A percentile compares a stretch with the other conserved stretches of the same genome.
phyloP scores from a whole-genome alignment of 768 basidiomycete genomes.

The Pleurotus sapidus region DNA sequence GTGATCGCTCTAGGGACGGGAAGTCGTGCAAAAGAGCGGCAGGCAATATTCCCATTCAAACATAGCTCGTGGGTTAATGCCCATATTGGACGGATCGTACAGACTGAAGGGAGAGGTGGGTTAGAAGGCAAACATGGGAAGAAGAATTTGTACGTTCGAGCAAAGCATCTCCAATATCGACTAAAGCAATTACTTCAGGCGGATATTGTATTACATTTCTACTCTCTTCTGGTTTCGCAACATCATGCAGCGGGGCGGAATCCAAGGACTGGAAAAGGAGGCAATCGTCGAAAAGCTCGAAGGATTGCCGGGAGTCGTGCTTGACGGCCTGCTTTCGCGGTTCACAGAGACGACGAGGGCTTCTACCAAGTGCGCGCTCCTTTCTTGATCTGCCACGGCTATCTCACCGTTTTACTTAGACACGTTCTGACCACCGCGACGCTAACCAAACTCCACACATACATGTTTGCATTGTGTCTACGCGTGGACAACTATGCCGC shows the following conservation, averaged over 20 bases:
- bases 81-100: constrained; percentile 43
- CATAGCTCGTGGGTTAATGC: constrained; percentile 69
- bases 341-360: constrained; percentile 79
- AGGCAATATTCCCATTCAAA: constrained; percentile 56
- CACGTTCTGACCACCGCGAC: constrained; percentile 63
- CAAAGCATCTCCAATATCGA: not conserved
- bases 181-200: constrained; percentile 37
- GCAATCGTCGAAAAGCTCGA: constrained; percentile 54
- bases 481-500: constrained; percentile 75
- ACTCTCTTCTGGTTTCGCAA: constrained; percentile 72
- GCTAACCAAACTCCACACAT: constrained; percentile 69
- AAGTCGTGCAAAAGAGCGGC: constrained; percentile 41
- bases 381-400: not conserved
- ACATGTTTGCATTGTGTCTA: constrained; percentile 81
- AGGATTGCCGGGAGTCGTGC: constrained; percentile 55
- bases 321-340: constrained; percentile 72
- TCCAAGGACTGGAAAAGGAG: constrained; percentile 40
- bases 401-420: constrained; percentile 17
- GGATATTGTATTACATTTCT: constrained; percentile 78
- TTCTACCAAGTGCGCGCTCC: constrained; percentile 52
- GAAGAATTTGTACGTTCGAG: constrained; percentile 52
- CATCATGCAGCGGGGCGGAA: constrained; percentile 26
- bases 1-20: constrained; percentile 50
- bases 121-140: constrained; percentile 54
- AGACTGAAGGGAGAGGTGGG: constrained; percentile 32